Evolutionary conservation across 768 basidiomycete species (phyloP).

Genomic region (Amanita pseudoporphyria): DNA sequence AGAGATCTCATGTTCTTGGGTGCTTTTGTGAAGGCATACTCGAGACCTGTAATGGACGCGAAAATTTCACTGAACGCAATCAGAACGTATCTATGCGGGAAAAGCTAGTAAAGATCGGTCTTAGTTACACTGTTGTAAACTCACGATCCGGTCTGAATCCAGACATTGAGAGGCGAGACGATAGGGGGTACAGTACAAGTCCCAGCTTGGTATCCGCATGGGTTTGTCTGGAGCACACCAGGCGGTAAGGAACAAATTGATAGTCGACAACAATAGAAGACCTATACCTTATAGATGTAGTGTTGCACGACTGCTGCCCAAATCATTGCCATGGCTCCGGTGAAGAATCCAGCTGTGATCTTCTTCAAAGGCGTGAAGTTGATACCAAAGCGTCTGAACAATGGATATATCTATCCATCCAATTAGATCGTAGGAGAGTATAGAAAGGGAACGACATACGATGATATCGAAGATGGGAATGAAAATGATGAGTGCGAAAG

Average conservation of each 20-base stretch:
- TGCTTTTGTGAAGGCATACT: slow-evolving; percentile 89
- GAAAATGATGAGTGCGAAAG: slow-evolving; percentile 64
- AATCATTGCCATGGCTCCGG: slow-evolving; percentile 49
- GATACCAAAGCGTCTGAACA: slow-evolving; percentile 37
- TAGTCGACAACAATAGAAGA: slow-evolving; percentile 21
- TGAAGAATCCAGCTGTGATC: slow-evolving; percentile 47
- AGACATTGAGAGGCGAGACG: slow-evolving; percentile 60
- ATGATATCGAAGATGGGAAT: slow-evolving; percentile 60
- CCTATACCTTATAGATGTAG: slow-evolving; percentile 56
- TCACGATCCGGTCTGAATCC: slow-evolving; percentile 66
- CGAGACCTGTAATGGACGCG: slow-evolving; percentile 73
- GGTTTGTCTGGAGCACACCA: slow-evolving; percentile 25
- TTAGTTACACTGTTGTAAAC: slow-evolving; percentile 13
- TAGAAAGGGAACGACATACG: slow-evolving; percentile 18
- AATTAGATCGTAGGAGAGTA: background rate
- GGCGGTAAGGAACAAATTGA: slow-evolving; percentile 17
- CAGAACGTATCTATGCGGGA: slow-evolving; percentile 41
- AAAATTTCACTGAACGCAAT: slow-evolving; percentile 71
- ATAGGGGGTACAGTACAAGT: slow-evolving; percentile 33
- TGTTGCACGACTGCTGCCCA: slow-evolving; percentile 70
- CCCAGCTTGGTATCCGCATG: slow-evolving; percentile 42
- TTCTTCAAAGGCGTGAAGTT: slow-evolving; percentile 53
- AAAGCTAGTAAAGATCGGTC: background rate
- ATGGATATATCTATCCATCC: slow-evolving; percentile 42
- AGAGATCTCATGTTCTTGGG: slow-evolving; percentile 83